A percentile compares a stretch with the other conserved stretches of the same genome.
These are phyloP conservation scores for Immersiella caudata DNA, from an alignment of 495 filamentous ascomycete species.

Conservation along the genomic window DNA sequence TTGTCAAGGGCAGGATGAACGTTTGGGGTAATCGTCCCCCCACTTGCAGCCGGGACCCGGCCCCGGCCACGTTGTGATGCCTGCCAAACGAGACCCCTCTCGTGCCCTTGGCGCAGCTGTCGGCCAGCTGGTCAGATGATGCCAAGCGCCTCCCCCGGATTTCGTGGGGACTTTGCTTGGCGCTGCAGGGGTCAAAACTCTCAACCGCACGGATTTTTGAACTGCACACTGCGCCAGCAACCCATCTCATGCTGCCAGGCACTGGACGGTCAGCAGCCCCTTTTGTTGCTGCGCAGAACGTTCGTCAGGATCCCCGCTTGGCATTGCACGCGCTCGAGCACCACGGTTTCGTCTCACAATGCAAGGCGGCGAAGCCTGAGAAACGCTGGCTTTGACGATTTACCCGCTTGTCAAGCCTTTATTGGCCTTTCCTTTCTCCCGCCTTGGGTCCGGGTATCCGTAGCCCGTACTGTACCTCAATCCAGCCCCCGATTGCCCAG, in stretches of 20 bases:
- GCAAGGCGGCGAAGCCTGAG: slow-evolving; percentile 10
- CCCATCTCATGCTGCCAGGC: neutral
- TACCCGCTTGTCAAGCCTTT: slow-evolving; percentile 12
- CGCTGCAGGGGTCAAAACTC: neutral
- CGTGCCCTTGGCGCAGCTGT: neutral
- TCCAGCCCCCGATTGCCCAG: neutral
- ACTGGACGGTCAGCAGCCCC: neutral
- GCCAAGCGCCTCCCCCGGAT: neutral
- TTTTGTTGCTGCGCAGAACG: slow-evolving; percentile 3
- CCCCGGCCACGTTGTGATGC: neutral
- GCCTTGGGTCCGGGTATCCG: slow-evolving; percentile 13
- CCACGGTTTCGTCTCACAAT: slow-evolving; percentile 11
- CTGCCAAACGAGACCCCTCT: neutral
- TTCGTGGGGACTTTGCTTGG: neutral
- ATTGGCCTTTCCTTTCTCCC: slow-evolving; percentile 8
- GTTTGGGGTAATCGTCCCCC: slow-evolving; percentile 19
- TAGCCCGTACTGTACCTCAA: neutral
- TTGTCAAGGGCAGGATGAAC: neutral
- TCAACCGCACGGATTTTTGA: neutral
- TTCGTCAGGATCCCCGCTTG: slow-evolving; percentile 14
- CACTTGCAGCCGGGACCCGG: neutral
- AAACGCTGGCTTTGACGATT: slow-evolving; percentile 14
- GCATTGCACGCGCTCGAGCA: neutral
- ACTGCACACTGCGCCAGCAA: neutral
- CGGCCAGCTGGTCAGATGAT: neutral